Conservation (phyloP, 768 basidiomycete genomes). For the Termitomyces heimii region DNA sequence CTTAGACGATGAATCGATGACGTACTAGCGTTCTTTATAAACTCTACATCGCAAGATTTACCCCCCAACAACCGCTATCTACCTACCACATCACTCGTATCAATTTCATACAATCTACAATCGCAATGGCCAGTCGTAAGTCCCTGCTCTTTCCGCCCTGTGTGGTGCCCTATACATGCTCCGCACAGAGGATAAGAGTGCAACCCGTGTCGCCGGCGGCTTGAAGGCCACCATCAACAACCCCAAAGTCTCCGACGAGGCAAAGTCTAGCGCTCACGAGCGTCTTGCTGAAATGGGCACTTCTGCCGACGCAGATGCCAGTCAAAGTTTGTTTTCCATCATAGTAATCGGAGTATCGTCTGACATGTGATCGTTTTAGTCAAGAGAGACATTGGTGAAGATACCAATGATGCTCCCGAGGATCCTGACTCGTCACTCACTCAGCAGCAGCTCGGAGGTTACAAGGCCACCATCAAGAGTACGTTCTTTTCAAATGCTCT, state of each 20-base stretch:
- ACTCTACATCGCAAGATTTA: background rate
- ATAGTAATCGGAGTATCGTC: background rate
- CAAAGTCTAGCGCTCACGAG: slow-evolving; percentile 41
- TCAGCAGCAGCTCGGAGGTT: slow-evolving; percentile 18
- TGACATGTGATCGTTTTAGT: background rate
- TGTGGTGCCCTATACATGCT: too few relatives aligned
- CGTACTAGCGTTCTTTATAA: background rate
- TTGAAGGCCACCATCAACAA: slow-evolving; percentile 55
- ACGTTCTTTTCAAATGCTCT: too few relatives aligned
- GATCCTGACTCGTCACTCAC: background rate
- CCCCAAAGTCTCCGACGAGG: slow-evolving; percentile 50
- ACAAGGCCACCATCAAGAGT: slow-evolving; percentile 25
- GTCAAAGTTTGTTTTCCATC: background rate
- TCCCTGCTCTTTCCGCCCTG: too few relatives aligned
- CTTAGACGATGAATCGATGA: background rate
- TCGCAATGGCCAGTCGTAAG: background rate
- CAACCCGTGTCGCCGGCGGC: slow-evolving; percentile 31
- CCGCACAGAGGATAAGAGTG: background rate
- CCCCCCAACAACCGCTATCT: background rate
- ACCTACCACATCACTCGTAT: too few relatives aligned
- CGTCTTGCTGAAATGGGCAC: slow-evolving; percentile 33
- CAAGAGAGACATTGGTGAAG: background rate
- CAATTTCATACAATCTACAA: background rate
- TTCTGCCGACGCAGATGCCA: slow-evolving; percentile 1
- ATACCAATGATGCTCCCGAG: background rate